Evolutionary conservation across 306 rosid species (phyloP).

Genomic region (Luffa acutangula): DNA sequence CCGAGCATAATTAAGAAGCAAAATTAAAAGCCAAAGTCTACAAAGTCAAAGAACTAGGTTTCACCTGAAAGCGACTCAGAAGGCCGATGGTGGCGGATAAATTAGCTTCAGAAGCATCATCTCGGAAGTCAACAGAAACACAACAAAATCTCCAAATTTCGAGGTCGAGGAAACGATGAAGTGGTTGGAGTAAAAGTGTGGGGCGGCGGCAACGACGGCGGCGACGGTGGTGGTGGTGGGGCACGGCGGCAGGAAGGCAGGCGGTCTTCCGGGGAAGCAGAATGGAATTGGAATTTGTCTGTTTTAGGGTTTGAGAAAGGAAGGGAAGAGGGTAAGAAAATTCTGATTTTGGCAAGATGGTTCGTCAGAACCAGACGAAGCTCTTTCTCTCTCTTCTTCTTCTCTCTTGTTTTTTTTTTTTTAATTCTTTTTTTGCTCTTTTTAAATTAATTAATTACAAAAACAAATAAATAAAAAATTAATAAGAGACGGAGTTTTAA

Average conservation of each 20-base stretch:
- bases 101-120: not conserved
- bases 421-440: not conserved
- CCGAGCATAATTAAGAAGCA: not conserved
- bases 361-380: constrained; percentile 4
- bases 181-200: not conserved
- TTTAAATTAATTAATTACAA: not conserved
- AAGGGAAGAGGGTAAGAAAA: not conserved
- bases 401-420: not conserved
- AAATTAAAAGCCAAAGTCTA: not conserved
- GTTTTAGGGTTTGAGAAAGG: constrained; percentile 5
- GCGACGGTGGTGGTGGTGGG: not conserved
- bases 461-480: not conserved
- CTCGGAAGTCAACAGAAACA: not conserved
- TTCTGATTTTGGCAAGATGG: constrained; percentile 1
- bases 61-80: not conserved
- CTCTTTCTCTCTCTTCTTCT: constrained; percentile 1
- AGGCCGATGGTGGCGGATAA: not conserved
- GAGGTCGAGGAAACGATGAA: not conserved
- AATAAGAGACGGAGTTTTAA: constrained; percentile 6
- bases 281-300: constrained; percentile 3
- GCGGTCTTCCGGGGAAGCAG: not conserved
- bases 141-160: not conserved
- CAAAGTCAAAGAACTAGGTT: not conserved
- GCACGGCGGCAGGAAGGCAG: not conserved
- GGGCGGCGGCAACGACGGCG: not conserved